These are phyloP conservation scores for Lentinula novae-zelandiae DNA, from an alignment of 1,284 basidiomycete genomes.

Conservation along the genomic window DNA sequence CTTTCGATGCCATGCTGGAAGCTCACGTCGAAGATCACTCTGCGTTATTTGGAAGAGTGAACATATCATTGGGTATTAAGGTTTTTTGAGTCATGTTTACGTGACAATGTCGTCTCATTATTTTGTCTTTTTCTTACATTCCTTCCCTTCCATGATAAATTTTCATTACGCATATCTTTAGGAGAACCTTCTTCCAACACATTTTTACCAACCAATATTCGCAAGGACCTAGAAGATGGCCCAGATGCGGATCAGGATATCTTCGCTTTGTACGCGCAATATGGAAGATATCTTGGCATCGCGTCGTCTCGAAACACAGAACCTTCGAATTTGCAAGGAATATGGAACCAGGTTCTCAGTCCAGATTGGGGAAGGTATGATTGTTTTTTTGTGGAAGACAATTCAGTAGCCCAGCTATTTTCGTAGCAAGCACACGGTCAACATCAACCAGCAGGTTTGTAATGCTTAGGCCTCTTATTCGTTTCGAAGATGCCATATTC, in stretches of 20 bases:
- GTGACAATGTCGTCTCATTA: background rate
- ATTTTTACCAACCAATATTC: conserved; percentile 15
- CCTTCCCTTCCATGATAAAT: background rate
- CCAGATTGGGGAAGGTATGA: conserved; percentile 20
- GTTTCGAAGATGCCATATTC: background rate
- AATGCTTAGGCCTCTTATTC: too few species aligned
- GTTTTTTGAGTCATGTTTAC: background rate
- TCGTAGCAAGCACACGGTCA: conserved; percentile 15
- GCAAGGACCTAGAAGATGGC: conserved; percentile 12
- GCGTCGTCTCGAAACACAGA: conserved; percentile 16
- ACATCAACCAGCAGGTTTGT: conserved; percentile 17
- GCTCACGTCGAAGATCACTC: conserved; percentile 15
- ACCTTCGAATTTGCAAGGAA: conserved; percentile 15
- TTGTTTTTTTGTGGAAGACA: background rate
- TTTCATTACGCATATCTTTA: background rate
- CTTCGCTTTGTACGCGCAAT: conserved; percentile 15
- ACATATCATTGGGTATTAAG: conserved; percentile 13
- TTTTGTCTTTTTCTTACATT: background rate
- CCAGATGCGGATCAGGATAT: conserved; percentile 15
- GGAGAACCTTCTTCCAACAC: conserved; percentile 12
- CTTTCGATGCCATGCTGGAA: conserved; percentile 11
- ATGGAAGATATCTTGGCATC: conserved; percentile 15
- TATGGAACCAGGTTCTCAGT: conserved; percentile 18
- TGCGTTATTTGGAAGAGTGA: conserved; percentile 14
- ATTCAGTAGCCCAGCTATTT: background rate